A percentile compares a stretch with the other conserved stretches of the same genome.
Evolutionary conservation across 2,329 filamentous ascomycete species (phyloP).

Genomic region (Acrocalymma vagum): DNA sequence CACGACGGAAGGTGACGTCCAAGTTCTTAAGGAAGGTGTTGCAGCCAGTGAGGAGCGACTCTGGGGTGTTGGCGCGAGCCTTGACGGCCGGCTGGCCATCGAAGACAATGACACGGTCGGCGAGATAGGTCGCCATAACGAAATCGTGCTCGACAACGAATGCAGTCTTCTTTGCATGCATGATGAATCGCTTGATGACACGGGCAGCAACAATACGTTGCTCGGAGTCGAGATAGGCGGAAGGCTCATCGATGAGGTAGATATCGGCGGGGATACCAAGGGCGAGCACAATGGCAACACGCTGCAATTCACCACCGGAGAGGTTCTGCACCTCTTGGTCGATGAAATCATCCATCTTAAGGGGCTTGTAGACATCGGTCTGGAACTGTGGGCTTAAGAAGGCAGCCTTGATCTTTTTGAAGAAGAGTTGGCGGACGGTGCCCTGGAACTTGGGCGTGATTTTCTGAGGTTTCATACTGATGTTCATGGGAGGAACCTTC

Average conservation of each 20-base stretch:
- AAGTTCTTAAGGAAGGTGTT: constrained; percentile 96
- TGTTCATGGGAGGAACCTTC: constrained; percentile 90
- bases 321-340: constrained; percentile 99
- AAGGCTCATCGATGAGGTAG: constrained; percentile 96
- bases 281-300: constrained; percentile 97
- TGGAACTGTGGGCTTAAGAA: constrained; percentile 99
- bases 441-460: constrained; percentile 98
- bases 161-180: constrained; percentile 99
- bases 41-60: constrained; percentile 93
- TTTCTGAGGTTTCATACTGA: constrained; percentile 99
- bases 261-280: constrained; percentile 96
- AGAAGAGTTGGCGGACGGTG: constrained; percentile 96
- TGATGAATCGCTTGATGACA: constrained; percentile 99
- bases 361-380: constrained; percentile 99
- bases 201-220: constrained; percentile 97
- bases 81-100: constrained; percentile 91
- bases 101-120: constrained; percentile 98
- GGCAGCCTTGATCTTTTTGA: constrained; percentile 98
- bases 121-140: constrained; percentile 87
- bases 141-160: constrained; percentile 99
- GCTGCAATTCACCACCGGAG: constrained; percentile 98
- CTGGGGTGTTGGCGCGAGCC: constrained; percentile 86
- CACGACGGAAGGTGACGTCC: constrained; percentile 97
- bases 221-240: constrained; percentile 90
- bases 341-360: constrained; percentile 98